Evolutionary conservation across 2,329 filamentous ascomycete species (phyloP), one percentile per base, ranked within the genome.

Genomic region (Fusarium camptoceras): DNA sequence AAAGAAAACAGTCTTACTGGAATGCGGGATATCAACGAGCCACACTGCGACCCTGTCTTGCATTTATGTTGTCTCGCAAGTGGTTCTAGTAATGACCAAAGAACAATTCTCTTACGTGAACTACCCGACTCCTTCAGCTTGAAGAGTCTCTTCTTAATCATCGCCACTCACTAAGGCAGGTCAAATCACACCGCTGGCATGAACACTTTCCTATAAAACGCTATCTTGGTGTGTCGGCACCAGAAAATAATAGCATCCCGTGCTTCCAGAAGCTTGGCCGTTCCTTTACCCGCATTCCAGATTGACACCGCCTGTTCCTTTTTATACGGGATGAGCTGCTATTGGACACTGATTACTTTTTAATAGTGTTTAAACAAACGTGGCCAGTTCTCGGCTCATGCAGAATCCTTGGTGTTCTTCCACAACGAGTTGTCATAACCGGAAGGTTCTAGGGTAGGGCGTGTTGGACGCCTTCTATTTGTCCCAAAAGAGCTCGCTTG

Each of bases 21-120:
- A 48, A 66, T 55, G 55, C 61, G 63, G 59, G 43, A 61, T 43
- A 50, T 42, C 31, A 22, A 60, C 22, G 39, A 39, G 25, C 16
- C 30, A 41, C 41, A 12, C 18, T 37, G 31, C 37, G 47, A 44
- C 16, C 22, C 30, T 55, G 47, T 66, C 47, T 47, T 42, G 42
- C 44, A 61, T 44, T 16, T 43, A 43, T 37, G n/a, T 22, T 34
- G 31, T 51, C 34, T 51, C 27, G 18, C 14, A 20, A 42, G 14
- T 8, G 18, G 14, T 47, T 47, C 10, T 47, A 5, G 22, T 20
- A 16, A 44, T 44, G 25, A 44, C 22, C 9, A 50, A 28, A 27
- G 49, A 41, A 42, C 7, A 14, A 42, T 41, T 51, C 31, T n/a
- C 16, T 50, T 41, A 24, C n/a, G 22, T 51, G 48, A 25, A 50